Conservation (phyloP, 1,139 yeast genomes). For the Oligophagozyma castellii region DNA sequence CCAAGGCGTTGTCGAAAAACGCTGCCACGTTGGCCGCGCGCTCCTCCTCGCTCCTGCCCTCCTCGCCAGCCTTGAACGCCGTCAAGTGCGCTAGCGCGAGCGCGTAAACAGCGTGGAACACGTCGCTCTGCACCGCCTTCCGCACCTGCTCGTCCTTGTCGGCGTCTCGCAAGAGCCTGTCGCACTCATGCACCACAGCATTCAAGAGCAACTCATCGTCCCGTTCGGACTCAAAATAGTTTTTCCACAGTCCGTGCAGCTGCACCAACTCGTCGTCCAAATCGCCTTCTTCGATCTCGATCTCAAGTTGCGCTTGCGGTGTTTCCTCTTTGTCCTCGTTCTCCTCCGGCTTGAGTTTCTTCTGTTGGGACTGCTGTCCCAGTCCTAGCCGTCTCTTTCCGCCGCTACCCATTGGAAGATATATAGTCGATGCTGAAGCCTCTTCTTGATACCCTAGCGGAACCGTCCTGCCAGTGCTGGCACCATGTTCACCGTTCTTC, state of each 20-base stretch:
- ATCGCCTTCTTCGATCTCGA: conserved; percentile 48
- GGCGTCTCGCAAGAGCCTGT: conserved; percentile 47
- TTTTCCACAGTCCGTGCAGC: conserved; percentile 54
- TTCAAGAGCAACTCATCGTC: conserved; percentile 55
- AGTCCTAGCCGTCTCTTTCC: conserved; percentile 74
- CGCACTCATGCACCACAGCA: conserved; percentile 88
- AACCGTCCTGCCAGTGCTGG: too few species aligned
- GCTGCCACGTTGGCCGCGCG: conserved; percentile 33
- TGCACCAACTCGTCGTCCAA: conserved; percentile 71
- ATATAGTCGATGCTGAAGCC: too few species aligned
- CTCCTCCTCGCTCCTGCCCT: conserved; percentile 16
- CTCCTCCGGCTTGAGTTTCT: conserved; percentile 21
- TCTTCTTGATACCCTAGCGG: too few species aligned
- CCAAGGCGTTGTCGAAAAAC: conserved; percentile 57
- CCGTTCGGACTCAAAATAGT: conserved; percentile 40
- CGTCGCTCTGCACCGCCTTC: conserved; percentile 32
- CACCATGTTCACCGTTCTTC: too few species aligned
- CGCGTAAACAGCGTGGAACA: conserved; percentile 64
- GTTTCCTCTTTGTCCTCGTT: conserved; percentile 9
- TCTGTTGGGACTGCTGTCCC: conserved; percentile 43
- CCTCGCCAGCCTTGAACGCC: conserved; percentile 32
- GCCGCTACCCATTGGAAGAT: too few species aligned
- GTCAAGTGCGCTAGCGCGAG: conserved; percentile 59
- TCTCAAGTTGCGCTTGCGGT: conserved; percentile 39
- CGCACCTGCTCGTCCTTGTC: conserved; percentile 22